Evolutionary conservation across 2,329 filamentous ascomycete species (phyloP), one percentile per base, ranked within the genome.

Genomic region (Cytospora chrysosperma): DNA sequence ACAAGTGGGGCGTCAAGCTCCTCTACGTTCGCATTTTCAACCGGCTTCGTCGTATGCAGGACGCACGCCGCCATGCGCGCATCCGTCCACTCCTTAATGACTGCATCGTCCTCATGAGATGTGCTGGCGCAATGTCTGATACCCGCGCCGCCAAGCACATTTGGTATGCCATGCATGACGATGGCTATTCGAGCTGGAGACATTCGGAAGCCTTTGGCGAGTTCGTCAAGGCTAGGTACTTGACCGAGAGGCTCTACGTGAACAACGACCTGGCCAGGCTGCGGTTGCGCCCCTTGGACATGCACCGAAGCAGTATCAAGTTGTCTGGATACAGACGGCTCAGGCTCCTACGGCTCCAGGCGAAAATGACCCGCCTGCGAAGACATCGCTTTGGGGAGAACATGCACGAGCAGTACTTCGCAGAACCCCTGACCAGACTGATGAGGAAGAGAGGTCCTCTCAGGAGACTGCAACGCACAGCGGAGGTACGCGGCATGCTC

Each of bases 201-300:
- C 67, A 72, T 1, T 69, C 73, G 2, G 67, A 69, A 24, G 71
- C 74, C 3, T 82, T 79, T 71, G 66, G 69, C 50, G 83, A 84
- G 65, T 84, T 79, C 66, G 68, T 82, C 66, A 78, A 77, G 64
- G 77, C 80, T 4, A 77, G 80, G 1, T 85, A 80, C 68, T 68
- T 82, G 54, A 76, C 77, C 0, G 76, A 82, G 24, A 75, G 78
- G 0, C 58, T 78, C 0, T 84, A 83, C 69, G 76, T 78, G 32
- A 78, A 82, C 56, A 78, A 78, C 43, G 77, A 83, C 62, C 76
- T 78, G 54, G 65, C 72, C 0, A 72, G 75, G 3, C 73, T 80
- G 28, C 75, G 77, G 24, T 69, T 80, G 40, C 70, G 71, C 3
- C 75, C 80, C 3, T 76, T 80, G 27, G 72, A 80, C 56, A 64